phyloP scores from a whole-genome alignment of 768 basidiomycete species.

The Suillus plorans region DNA sequence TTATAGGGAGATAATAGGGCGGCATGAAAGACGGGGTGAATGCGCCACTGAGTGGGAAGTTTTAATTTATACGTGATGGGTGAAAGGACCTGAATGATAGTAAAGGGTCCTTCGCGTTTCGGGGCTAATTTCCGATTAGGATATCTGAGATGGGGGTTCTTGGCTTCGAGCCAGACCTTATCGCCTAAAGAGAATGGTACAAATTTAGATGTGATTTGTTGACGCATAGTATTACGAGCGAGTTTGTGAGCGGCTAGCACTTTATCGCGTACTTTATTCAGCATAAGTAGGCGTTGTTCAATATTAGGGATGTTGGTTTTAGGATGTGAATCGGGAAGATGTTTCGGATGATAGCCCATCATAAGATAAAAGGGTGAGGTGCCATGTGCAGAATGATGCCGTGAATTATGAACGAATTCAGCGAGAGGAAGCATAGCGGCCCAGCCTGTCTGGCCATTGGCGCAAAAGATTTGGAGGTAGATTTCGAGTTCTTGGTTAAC shows the following conservation, averaged over 20 bases:
- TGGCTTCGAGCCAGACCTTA: too few species aligned
- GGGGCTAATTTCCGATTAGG: neutral
- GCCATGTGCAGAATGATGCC: neutral
- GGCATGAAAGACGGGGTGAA: neutral
- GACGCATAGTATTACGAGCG: neutral
- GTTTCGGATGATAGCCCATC: neutral
- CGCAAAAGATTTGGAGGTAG: neutral
- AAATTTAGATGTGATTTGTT: neutral
- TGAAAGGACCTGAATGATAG: neutral
- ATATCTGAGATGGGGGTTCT: neutral
- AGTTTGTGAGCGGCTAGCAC: neutral
- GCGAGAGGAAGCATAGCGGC: too few species aligned
- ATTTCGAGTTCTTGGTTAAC: neutral
- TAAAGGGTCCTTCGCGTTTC: slow-evolving; percentile 2
- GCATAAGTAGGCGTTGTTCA: too few species aligned
- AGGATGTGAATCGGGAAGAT: too few species aligned
- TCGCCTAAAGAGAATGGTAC: neutral
- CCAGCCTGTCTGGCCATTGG: neutral
- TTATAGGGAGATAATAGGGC: neutral
- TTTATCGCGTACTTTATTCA: too few species aligned
- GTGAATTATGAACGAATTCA: neutral
- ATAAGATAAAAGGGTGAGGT: neutral
- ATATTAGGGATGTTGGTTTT: too few species aligned
- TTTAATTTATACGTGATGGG: neutral
- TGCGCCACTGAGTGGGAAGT: neutral